These are phyloP conservation scores for Sporobolomyces roseus DNA, from an alignment of 768 basidiomycete species.

Conservation along the genomic window DNA sequence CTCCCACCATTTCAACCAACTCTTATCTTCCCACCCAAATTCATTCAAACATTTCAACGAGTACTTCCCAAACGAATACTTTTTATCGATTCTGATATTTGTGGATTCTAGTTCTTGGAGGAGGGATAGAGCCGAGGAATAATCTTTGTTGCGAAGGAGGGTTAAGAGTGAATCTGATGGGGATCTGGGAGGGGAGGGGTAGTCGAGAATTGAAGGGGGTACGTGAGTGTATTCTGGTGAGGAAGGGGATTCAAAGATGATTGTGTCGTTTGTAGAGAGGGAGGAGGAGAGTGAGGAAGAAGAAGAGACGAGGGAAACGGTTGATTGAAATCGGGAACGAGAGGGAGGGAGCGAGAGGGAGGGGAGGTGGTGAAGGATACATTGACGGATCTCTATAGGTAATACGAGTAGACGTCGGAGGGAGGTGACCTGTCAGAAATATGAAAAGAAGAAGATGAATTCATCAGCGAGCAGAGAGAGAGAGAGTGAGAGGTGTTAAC, in stretches of 20 bases:
- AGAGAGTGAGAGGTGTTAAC: no score
- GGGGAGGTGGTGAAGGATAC: slow-evolving; percentile 4
- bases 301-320: no score
- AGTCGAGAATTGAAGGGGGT: slow-evolving; percentile 31
- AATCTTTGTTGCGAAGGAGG: neutral
- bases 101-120: slow-evolving; percentile 3
- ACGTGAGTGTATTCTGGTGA: slow-evolving; percentile 13
- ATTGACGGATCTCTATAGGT: slow-evolving; percentile 10
- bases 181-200: neutral
- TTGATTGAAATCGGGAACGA: neutral
- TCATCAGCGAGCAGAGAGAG: neutral
- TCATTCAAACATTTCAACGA: no score
- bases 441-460: no score
- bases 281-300: slow-evolving; percentile 7
- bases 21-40: neutral
- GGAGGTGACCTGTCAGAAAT: no score
- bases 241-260: slow-evolving; percentile 14
- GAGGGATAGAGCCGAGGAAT: neutral
- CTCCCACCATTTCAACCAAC: slow-evolving; percentile 30
- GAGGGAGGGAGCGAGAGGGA: neutral
- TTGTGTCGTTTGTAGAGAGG: neutral
- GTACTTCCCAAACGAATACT: slow-evolving; percentile 6
- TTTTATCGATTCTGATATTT: neutral
- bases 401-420: neutral
- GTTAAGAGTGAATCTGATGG: slow-evolving; percentile 24